These are phyloP conservation scores for Thuidium tamariscinum DNA, from an alignment of 225 moss, liverwort and hornwort genomes.

Conservation along the genomic window DNA sequence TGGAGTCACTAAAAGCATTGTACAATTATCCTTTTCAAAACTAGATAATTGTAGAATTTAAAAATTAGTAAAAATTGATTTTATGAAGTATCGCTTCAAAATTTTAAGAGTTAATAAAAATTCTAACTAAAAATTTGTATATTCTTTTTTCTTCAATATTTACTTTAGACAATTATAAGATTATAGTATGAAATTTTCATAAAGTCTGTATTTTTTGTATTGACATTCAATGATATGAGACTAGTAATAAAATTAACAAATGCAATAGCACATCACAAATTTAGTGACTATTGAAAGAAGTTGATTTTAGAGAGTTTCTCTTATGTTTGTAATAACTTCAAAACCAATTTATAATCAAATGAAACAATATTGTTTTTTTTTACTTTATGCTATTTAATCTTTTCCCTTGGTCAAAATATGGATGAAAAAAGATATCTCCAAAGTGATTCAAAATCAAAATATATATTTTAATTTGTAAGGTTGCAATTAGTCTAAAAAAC, in stretches of 20 bases:
- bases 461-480: not conserved
- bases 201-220: no score
- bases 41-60: no score
- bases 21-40: no score
- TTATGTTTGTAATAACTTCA: fast-evolving
- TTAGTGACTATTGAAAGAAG: not conserved
- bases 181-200: not conserved
- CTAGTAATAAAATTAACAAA: no score
- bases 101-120: no score
- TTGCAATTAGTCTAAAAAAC: not conserved
- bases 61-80: no score
- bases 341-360: not conserved
- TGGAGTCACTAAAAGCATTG: no score
- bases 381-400: not conserved
- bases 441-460: not conserved
- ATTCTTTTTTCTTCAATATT: no score
- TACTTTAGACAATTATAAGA: not conserved
- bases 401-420: fast-evolving
- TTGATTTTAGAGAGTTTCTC: not conserved
- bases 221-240: not conserved
- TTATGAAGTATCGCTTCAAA: no score
- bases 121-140: no score
- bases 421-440: not conserved
- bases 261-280: not conserved
- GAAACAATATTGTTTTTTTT: not conserved